Conservation (phyloP, 192 early-diverging fungal genomes). For the Rhizophagus prolifer region DNA sequence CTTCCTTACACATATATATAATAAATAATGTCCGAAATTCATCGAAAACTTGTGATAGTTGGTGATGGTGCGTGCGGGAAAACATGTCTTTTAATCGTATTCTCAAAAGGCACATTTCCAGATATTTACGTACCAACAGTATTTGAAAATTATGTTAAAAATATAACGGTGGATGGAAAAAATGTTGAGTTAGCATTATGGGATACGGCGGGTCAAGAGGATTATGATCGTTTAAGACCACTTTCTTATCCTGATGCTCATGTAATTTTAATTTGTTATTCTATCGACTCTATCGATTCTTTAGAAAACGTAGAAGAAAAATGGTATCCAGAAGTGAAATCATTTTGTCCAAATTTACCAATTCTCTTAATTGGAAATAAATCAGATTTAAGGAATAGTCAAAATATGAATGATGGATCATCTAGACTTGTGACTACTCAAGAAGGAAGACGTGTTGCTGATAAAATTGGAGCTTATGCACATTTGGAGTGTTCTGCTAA, state of each 20-base stretch:
- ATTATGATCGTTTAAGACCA: conserved; percentile 69
- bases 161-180: conserved; percentile 53
- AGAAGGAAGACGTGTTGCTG: conserved; percentile 72
- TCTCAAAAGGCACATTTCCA: conserved; percentile 70
- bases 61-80: conserved; percentile 84
- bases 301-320: conserved; percentile 78
- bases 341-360: conserved; percentile 46
- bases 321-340: conserved; percentile 52
- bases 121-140: conserved; percentile 81
- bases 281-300: conserved; percentile 67
- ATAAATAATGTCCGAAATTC: conserved; percentile 35
- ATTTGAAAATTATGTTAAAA: conserved; percentile 69
- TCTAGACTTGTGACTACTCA: conserved; percentile 38
- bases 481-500: conserved; percentile 91
- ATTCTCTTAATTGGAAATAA: conserved; percentile 55
- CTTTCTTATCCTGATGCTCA: conserved; percentile 69
- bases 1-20: too few relatives aligned
- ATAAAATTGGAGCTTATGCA: conserved; percentile 74
- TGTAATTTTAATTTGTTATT: conserved; percentile 68
- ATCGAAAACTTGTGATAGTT: conserved; percentile 78
- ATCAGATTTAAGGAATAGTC: conserved; percentile 42
- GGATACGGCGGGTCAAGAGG: conserved; percentile 78
- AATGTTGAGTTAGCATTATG: conserved; percentile 66
- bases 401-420: neutral
- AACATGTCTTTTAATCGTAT: conserved; percentile 75